Evolutionary conservation across 352 stramenopile genomes (phyloP).

Genomic region (Phytophthora ohioensis): DNA sequence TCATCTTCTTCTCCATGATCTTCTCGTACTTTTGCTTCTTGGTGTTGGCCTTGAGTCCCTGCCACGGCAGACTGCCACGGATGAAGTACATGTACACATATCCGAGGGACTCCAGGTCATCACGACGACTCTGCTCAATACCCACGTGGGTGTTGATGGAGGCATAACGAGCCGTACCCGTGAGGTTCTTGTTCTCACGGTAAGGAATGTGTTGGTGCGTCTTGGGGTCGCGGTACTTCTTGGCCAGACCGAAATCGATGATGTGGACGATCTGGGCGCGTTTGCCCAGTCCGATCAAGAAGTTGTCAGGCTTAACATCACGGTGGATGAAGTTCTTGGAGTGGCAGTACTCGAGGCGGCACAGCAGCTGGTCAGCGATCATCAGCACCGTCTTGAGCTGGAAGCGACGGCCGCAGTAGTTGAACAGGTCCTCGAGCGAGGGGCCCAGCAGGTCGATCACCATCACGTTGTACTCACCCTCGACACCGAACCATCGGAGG

Average conservation of each 20-base stretch:
- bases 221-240: constrained; percentile 91
- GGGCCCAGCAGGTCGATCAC: constrained; percentile 99
- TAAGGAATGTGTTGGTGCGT: constrained; percentile 93
- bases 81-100: constrained; percentile 97
- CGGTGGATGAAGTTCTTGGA: constrained; percentile 92
- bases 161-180: constrained; percentile 97
- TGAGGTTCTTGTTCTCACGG: constrained; percentile 93
- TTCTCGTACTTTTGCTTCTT: constrained; percentile 98
- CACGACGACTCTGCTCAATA: constrained; percentile 97
- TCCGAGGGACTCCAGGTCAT: constrained; percentile 98
- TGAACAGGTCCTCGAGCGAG: constrained; percentile 92
- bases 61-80: constrained; percentile 96
- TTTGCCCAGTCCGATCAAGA: constrained; percentile 89
- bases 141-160: constrained; percentile 99
- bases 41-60: constrained; percentile 97
- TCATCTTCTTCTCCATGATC: constrained; percentile 99
- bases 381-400: constrained; percentile 97
- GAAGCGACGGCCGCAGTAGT: constrained; percentile 90
- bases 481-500: constrained; percentile 99
- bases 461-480: constrained; percentile 99
- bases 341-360: constrained; percentile 89
- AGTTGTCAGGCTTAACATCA: constrained; percentile 93
- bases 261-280: constrained; percentile 87
- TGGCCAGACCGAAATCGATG: constrained; percentile 92
- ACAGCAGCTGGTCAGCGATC: constrained; percentile 90